A percentile compares a stretch with the other conserved stretches of the same genome.
Conservation (phyloP, 2,329 filamentous ascomycete species). For the Ophiosphaerella korrae region DNA sequence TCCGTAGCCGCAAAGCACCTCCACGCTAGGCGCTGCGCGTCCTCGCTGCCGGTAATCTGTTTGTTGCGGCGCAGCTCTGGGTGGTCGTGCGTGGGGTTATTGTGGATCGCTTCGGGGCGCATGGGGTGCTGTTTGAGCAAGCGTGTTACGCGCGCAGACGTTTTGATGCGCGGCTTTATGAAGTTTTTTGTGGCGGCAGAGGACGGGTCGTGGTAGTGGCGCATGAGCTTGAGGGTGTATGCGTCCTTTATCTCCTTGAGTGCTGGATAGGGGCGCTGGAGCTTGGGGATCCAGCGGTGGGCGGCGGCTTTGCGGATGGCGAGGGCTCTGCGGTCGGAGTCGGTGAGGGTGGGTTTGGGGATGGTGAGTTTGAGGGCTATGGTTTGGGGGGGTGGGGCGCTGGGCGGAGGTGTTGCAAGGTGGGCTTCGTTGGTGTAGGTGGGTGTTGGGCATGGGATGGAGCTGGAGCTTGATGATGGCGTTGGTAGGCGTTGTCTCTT, state of each 20-base stretch:
- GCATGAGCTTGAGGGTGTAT: conserved; percentile 29
- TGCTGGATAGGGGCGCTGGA: conserved; percentile 17
- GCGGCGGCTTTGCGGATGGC: conserved; percentile 21
- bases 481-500: not conserved
- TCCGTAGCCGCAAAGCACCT: conserved; percentile 17
- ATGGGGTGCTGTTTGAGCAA: conserved; percentile 3
- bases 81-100: not conserved
- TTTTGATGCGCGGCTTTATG: conserved; percentile 22
- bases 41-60: conserved; percentile 11
- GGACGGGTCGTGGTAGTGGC: conserved; percentile 22
- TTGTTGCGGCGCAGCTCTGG: conserved; percentile 14
- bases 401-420: conserved; percentile 12
- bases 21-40: conserved; percentile 21
- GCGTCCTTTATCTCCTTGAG: conserved; percentile 21
- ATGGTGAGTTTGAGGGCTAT: conserved; percentile 22
- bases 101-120: no score
- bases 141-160: conserved; percentile 19
- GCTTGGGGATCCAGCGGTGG: conserved; percentile 22
- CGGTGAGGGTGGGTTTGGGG: conserved; percentile 7
- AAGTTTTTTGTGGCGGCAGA: conserved; percentile 8
- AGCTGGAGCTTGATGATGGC: not conserved
- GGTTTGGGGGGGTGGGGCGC: conserved; percentile 4
- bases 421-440: not conserved
- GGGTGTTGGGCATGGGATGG: not conserved
- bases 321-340: conserved; percentile 12